A percentile compares a stretch with the other conserved stretches of the same genome.
phyloP scores from a whole-genome alignment of 1,284 basidiomycete species.

The Cutaneotrichosporon sp. region DNA sequence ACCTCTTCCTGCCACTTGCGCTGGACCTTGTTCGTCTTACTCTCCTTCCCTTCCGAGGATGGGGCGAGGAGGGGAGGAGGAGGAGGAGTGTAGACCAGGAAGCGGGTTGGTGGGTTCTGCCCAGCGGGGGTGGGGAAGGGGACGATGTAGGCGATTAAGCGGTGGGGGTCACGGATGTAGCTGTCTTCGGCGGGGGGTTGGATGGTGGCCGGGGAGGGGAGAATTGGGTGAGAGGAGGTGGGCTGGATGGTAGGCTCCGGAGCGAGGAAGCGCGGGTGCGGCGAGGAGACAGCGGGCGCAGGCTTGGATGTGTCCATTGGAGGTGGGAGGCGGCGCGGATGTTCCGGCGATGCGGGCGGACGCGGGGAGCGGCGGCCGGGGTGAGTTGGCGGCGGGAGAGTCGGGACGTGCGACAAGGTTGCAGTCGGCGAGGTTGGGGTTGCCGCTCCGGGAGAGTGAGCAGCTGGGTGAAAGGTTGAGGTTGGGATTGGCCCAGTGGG shows the following conservation, averaged over 20 bases:
- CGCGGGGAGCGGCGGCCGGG: background rate
- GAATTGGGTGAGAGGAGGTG: background rate
- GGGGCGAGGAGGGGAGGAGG: constrained; percentile 27
- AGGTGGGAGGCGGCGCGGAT: background rate
- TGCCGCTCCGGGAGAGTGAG: too few relatives aligned
- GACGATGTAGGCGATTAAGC: constrained; percentile 27
- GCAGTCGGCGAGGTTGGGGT: too few relatives aligned
- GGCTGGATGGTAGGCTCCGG: background rate
- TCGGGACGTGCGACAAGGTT: too few relatives aligned
- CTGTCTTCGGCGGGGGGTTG: constrained; percentile 13
- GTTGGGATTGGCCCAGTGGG: too few relatives aligned
- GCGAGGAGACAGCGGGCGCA: background rate
- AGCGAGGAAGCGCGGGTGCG: background rate
- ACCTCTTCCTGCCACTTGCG: constrained; percentile 30
- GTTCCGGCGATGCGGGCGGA: background rate
- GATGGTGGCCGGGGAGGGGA: background rate
- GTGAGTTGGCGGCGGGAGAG: background rate
- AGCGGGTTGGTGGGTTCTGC: constrained; percentile 21
- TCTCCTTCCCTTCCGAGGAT: constrained; percentile 10
- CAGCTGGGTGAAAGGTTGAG: too few relatives aligned
- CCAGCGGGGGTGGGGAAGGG: constrained; percentile 22
- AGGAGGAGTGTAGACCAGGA: constrained; percentile 28
- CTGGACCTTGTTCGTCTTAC: constrained; percentile 20
- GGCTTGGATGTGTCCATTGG: background rate
- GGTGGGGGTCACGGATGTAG: constrained; percentile 30